These are phyloP conservation scores for Hypseocharis bilobata DNA, from an alignment of 441 rosid genomes.

Conservation along the genomic window DNA sequence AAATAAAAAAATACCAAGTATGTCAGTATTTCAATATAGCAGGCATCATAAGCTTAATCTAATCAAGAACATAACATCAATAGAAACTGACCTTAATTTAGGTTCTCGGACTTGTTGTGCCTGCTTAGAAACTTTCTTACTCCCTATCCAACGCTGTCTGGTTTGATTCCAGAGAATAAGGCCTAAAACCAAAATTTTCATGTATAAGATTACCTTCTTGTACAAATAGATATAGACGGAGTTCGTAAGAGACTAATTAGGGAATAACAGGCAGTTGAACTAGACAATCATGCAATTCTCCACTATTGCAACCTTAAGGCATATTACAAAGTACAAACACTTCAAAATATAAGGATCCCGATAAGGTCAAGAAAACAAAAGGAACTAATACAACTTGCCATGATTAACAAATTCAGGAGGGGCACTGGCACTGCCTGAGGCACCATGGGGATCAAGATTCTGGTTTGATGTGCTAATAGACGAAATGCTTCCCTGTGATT, in stretches of 20 bases:
- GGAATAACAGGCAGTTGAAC: not conserved
- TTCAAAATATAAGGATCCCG: not conserved
- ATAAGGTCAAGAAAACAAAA: constrained; percentile 9
- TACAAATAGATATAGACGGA: not conserved
- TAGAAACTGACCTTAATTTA: constrained; percentile 45
- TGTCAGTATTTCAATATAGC: not conserved
- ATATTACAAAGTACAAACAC: not conserved
- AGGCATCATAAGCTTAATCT: not conserved
- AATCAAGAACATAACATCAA: constrained; percentile 17
- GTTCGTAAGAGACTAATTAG: too few species aligned
- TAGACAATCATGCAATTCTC: not conserved
- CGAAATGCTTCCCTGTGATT: constrained; percentile 60
- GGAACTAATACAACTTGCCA: constrained; percentile 39
- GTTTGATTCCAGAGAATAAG: constrained; percentile 64
- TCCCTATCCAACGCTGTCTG: constrained; percentile 52
- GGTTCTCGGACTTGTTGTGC: constrained; percentile 32
- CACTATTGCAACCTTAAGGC: not conserved
- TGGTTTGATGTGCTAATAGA: constrained; percentile 43
- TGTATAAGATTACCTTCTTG: not conserved
- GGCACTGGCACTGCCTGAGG: constrained; percentile 33
- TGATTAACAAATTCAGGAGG: constrained; percentile 70
- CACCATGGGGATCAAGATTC: constrained; percentile 39
- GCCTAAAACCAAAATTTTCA: constrained; percentile 32
- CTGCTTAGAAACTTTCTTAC: constrained; percentile 29
- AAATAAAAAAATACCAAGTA: not conserved